Conservation (phyloP, 768 basidiomycete species). For the Paxillus involutus region DNA sequence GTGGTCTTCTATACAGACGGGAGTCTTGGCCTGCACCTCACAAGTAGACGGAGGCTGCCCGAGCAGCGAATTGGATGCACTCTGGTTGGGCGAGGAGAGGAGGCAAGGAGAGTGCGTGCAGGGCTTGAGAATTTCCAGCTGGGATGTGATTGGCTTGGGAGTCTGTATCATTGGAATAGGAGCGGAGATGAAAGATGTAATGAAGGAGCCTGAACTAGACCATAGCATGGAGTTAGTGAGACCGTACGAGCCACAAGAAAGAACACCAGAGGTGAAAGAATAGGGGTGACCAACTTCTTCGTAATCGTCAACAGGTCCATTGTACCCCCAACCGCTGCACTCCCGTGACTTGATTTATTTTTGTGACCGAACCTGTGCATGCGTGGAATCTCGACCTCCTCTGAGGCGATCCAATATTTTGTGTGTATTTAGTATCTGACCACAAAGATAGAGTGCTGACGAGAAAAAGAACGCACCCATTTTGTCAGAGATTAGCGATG, state of each 20-base stretch:
- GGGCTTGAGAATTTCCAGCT: constrained; percentile 11
- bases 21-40: background rate
- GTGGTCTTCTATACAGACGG: background rate
- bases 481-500: constrained; percentile 42
- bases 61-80: constrained; percentile 16
- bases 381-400: constrained; percentile 55
- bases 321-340: constrained; percentile 1
- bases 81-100: constrained; percentile 17
- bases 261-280: constrained; percentile 10
- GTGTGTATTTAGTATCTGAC: background rate
- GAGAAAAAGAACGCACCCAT: constrained; percentile 42
- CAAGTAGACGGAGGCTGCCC: constrained; percentile 23
- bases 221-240: constrained; percentile 26
- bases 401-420: constrained; percentile 29
- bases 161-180: constrained; percentile 23
- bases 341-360: constrained; percentile 10
- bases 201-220: constrained; percentile 32
- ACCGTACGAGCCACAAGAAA: constrained; percentile 17
- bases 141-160: constrained; percentile 18
- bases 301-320: constrained; percentile 11
- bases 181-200: constrained; percentile 34
- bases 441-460: background rate
- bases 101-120: constrained; percentile 21
- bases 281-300: constrained; percentile 21
- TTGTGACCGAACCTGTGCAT: constrained; percentile 43